Conservation (phyloP, 1,284 basidiomycete genomes). For the Neotropicomus parvogracilis region DNA sequence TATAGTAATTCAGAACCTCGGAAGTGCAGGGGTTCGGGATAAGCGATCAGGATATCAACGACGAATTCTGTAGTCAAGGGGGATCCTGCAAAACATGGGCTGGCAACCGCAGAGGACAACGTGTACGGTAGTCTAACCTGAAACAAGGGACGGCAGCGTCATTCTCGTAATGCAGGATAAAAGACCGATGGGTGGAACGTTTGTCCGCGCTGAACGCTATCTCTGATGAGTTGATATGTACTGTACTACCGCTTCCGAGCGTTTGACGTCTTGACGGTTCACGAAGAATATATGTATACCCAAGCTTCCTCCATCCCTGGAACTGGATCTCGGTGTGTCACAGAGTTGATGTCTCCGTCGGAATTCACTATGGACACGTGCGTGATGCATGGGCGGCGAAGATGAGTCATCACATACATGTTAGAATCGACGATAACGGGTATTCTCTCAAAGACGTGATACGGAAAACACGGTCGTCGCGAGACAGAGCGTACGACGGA, state of each 20-base stretch:
- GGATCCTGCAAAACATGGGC: too few relatives aligned
- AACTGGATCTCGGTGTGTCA: background rate
- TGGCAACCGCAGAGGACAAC: background rate
- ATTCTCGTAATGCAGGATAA: constrained; percentile 9
- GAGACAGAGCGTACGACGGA: too few relatives aligned
- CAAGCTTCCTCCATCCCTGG: background rate
- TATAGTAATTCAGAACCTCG: background rate
- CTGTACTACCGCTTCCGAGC: background rate
- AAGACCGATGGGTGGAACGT: background rate
- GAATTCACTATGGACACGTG: background rate
- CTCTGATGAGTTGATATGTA: constrained; percentile 6
- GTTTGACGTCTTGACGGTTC: background rate
- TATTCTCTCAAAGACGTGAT: too few relatives aligned
- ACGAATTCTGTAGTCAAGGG: too few relatives aligned
- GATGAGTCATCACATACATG: too few relatives aligned
- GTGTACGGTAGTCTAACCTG: background rate
- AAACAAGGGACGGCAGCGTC: constrained; percentile 6
- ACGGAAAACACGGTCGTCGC: too few relatives aligned
- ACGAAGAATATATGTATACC: background rate
- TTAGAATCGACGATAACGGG: too few relatives aligned
- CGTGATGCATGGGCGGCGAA: too few relatives aligned
- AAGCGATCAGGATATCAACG: too few relatives aligned
- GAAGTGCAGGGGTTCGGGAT: background rate
- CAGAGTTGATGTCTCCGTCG: background rate
- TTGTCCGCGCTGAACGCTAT: constrained; percentile 21